phyloP scores from a whole-genome alignment of 225 moss, liverwort and hornwort species.

The Lunularia cruciata region DNA sequence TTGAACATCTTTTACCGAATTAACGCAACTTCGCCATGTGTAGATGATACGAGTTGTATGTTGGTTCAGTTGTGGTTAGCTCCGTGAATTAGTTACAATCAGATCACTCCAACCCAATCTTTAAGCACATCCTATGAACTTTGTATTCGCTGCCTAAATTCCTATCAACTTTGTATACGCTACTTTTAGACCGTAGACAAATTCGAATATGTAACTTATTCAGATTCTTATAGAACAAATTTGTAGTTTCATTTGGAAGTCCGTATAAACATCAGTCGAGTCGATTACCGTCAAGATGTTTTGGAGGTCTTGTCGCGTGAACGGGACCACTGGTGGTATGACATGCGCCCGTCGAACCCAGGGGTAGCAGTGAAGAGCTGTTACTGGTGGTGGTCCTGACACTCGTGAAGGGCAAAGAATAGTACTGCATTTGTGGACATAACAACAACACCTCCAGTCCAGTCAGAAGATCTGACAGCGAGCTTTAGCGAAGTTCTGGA shows the following conservation, averaged over 20 bases:
- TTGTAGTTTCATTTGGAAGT: neutral
- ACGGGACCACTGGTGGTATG: constrained; percentile 13
- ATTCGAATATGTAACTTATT: neutral
- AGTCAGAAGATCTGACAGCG: neutral
- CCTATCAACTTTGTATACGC: neutral
- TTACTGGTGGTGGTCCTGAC: neutral
- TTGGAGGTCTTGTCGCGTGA: neutral
- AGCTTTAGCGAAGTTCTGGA: neutral
- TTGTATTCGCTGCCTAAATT: neutral
- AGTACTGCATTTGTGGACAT: constrained; percentile 20
- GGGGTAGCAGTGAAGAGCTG: constrained; percentile 22
- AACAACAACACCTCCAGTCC: neutral
- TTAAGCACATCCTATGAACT: too few species aligned
- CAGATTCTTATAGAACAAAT: too few species aligned
- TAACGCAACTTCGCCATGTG: too few species aligned
- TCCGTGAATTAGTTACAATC: neutral
- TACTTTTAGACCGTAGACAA: neutral
- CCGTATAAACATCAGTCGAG: neutral
- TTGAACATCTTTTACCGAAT: too few species aligned
- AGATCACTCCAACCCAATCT: too few species aligned
- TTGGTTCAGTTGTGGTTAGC: too few species aligned
- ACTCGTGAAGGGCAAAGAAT: neutral
- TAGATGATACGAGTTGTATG: too few species aligned
- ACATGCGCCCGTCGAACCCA: constrained; percentile 31
- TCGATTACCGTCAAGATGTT: neutral